Evolutionary conservation across 148 eudicot species (phyloP), one percentile per base, ranked within the genome.

Genomic region (Chenopodium berlandieri): DNA sequence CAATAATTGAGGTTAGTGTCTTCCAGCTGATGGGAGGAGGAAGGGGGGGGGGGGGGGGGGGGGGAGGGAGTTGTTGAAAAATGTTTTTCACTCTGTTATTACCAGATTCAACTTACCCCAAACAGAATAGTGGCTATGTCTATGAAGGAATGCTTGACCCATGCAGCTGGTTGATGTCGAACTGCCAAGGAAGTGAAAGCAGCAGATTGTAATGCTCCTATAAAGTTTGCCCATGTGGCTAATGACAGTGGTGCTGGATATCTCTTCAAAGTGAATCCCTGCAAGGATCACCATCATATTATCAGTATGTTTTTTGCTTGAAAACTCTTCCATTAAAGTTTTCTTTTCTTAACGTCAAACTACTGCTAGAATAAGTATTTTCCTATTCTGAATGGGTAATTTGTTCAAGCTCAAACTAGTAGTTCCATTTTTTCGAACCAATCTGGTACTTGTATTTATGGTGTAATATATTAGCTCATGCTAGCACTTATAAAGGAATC

Each of bases 221-320:
- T 58, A 25, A 88, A 82, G 86, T 88, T 88, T 82, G 86, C 84
- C 90, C 87, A 86, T 56, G 88, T 80, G 10, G 90, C 81, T 81
- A 88, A 81, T 64, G 90, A 88, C 77, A 88, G 25, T 75, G 81
- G 90, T 69, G 90, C 90, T 13, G 90, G 90, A 80, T 88, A 88
- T 72, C 82, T 88, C 80, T 84, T 82, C 83, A 88, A 66, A 68
- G 81, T 75, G 78, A 78, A 78, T 78, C 86, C 90, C 90, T 88
- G 84, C 81, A 78, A 75, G 48, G 31, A 76, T 73, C 54, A 48
- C 27, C 63, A 77, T 56, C 56, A 44, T 22, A 3, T 34, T 31
- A 44, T 70, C 32, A 54, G 60, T 73, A 25, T 23, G 67, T 40
- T 63, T 34, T 75, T 81, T 79, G 82, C 63, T 64, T 47, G 7